phyloP scores from a whole-genome alignment of 1,284 basidiomycete species.

The Phaffia rhodozyma region DNA sequence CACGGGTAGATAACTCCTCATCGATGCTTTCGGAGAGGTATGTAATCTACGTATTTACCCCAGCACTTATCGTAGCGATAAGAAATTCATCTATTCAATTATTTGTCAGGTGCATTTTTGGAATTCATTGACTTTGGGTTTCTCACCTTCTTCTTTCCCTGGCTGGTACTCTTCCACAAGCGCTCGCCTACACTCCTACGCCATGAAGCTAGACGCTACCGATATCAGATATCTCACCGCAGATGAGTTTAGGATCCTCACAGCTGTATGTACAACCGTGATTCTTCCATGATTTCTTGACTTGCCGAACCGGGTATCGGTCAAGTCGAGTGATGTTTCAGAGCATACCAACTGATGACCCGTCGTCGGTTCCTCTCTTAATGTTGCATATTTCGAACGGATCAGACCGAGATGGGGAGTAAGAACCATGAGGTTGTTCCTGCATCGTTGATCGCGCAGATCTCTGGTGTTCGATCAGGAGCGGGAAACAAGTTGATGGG shows the following conservation, averaged over 20 bases:
- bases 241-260: slow-evolving; percentile 89
- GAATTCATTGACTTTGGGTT: not conserved
- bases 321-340: not conserved
- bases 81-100: no score
- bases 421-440: slow-evolving; percentile 97
- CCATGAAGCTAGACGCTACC: slow-evolving; percentile 87
- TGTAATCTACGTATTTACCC: no score
- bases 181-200: slow-evolving; percentile 4
- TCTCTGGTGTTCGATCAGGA: slow-evolving; percentile 79
- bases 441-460: slow-evolving; percentile 72
- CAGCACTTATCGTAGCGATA: no score
- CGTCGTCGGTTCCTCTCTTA: not conserved
- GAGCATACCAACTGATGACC: not conserved
- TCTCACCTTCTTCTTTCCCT: not conserved
- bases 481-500: slow-evolving; percentile 89
- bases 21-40: no score
- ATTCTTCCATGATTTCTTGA: not conserved
- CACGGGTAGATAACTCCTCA: no score
- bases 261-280: slow-evolving; percentile 52
- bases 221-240: slow-evolving; percentile 84
- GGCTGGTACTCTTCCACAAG: no score
- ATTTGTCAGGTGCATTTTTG: no score
- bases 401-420: slow-evolving; percentile 87
- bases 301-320: not conserved
- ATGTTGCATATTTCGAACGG: not conserved